These are phyloP conservation scores for Apiospora saccharicola DNA, from an alignment of 2,329 filamentous ascomycete species.

Conservation along the genomic window DNA sequence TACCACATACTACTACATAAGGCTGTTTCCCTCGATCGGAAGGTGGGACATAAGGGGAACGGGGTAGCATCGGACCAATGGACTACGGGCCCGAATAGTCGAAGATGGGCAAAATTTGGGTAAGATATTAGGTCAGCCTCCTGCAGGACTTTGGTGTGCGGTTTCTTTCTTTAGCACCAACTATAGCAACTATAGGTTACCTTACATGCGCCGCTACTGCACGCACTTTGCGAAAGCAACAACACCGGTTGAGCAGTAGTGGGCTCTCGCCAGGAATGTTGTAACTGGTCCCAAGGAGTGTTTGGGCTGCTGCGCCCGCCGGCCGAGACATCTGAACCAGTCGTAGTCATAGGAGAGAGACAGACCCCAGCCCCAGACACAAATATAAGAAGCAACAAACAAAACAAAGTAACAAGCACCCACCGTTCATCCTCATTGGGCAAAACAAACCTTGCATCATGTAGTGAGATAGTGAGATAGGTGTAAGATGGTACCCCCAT, in stretches of 20 bases:
- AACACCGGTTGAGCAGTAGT: neutral
- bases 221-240: conserved; percentile 14
- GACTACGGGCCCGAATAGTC: conserved; percentile 11
- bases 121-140: conserved; percentile 15
- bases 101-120: conserved; percentile 4
- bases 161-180: conserved; percentile 20
- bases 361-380: neutral
- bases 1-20: neutral
- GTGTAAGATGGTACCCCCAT: neutral
- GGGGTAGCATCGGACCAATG: conserved; percentile 9
- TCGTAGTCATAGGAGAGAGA: conserved; percentile 7
- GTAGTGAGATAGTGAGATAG: neutral
- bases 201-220: conserved; percentile 10
- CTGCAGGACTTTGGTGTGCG: neutral
- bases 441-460: neutral
- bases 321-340: conserved; percentile 10
- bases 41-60: neutral
- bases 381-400: neutral
- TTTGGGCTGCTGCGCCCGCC: conserved; percentile 5
- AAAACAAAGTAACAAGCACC: neutral
- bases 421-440: neutral
- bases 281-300: neutral
- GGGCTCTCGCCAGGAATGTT: neutral
- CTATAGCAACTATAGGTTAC: conserved; percentile 15
- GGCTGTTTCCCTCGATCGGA: neutral